Base-by-base conservation (phyloP, 805 yeast species). In the Metschnikowia bowlesiae region DNA sequence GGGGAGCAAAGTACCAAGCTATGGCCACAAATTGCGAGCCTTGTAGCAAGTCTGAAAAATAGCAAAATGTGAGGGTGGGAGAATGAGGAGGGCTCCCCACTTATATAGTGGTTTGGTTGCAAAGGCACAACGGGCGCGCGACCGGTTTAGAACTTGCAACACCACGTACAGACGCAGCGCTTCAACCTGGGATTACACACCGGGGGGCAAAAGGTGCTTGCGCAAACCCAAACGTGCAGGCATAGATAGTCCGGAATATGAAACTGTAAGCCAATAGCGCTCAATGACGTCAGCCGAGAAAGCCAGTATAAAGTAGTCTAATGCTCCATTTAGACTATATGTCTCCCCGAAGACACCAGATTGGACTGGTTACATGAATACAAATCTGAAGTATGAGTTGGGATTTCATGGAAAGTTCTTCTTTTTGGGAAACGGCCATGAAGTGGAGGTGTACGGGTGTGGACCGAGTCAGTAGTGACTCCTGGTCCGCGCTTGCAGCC, bases 61-160 rank as follows among this genome's bases (percentile, higher is more conserved):
- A 41, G 44, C 36, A 41, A 41, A 13, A 29, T n/a, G 18, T 8
- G 8, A 26, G 10, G 36, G 14, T 22, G 35, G 8, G 14, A 31
- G 32, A 41, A 16, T 10, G 10, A 4, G 36, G 36, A 36, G 9
- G 18, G 13, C 8, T 16, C 30, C 1, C 16, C 36, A 18, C 18
- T 41, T 41, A 18, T 41, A 41, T 41, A 41, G 33, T 9, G 5
- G 9, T n/a, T 2, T 41, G 44, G 36, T 41, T 41, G 44, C 44
- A 41, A 41, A 22, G n/a, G 28, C 42, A 31, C 35, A 31, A 41
- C 36, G 44, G 36, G 44, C 36, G 44, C 44, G 35, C 36, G 22
- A 18, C 22, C n/a, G 14, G 41, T 39, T 39, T 39, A 16, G 41
- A 39, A 41, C 30, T n/a, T 41, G 44, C 31, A 41, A 41, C 44